Base-by-base conservation (phyloP, 805 yeast genomes). In the Pichia manshurica region DNA sequence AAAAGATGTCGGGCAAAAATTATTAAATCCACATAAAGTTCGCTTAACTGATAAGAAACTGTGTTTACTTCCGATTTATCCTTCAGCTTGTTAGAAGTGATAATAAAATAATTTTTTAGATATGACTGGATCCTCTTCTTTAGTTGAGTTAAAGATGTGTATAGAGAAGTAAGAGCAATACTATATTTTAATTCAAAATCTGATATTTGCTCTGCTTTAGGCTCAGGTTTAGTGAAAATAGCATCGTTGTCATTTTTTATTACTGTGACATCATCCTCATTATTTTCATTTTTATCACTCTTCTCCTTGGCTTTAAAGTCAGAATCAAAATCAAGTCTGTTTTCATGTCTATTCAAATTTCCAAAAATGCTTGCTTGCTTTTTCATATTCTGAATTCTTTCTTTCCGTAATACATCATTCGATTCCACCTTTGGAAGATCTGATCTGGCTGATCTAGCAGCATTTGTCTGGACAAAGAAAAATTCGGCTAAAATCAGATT, bases 401-500 rank as follows among this genome's bases (percentile, higher is more conserved):
- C 46, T 5, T 35, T 44, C n/a, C 34, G 43, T 16, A 37, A n/a
- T 12, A 17, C n/a, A n/a, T 28, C 44, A 15, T 8, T 32, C 5
- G 33, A 29, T 19, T 40, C 34, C 10, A 20, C 8, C 25, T 41
- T 38, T 10, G 60, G 56, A 33, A 64, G 43, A 34, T 57, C 64
- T 7, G 56, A 49, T 21, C 56, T 53, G 2, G 62, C 48, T 3
- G 65, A 52, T 44, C 48, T 56, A 1, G 62, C 56, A 12, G 61
- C 47, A 21, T 69, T 74, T 21, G 73, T 72, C 44, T 84, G 74
- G 5, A 79, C 74, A 44, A 70, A 63, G 8, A 80, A 64, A 57
- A 87, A 79, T 56, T 82, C 87, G 44, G 75, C 77, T 39, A 83
- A 63, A 3, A 84, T 71, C 5, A 76, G 68, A 0, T 76, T 69